phyloP scores from a whole-genome alignment of 805 yeast genomes.

The Teunomyces barrocoloradensis region DNA sequence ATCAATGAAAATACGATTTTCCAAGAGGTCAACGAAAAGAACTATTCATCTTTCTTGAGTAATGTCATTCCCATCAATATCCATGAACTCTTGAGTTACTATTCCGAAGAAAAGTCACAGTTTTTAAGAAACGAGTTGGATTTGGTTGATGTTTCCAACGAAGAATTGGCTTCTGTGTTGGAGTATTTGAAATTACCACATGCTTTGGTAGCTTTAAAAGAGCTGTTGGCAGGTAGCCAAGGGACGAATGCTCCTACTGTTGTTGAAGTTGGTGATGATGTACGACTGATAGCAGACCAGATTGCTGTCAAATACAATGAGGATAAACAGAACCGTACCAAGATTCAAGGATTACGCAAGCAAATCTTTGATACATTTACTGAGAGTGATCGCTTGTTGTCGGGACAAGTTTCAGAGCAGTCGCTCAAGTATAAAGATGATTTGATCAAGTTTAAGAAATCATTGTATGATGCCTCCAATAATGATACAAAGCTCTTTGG shows the following conservation, averaged over 20 bases:
- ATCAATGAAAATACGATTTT: slow-evolving; percentile 46
- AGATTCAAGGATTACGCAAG: slow-evolving; percentile 30
- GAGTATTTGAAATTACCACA: slow-evolving; percentile 79
- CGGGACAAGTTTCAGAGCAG: slow-evolving; percentile 9
- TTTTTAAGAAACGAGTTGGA: slow-evolving; percentile 73
- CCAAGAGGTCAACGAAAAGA: slow-evolving; percentile 37
- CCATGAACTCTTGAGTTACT: slow-evolving; percentile 81
- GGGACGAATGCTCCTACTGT: slow-evolving; percentile 15
- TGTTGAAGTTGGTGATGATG: slow-evolving; percentile 28
- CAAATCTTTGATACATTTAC: slow-evolving; percentile 35
- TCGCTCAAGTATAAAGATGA: slow-evolving; percentile 45
- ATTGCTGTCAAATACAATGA: slow-evolving; percentile 25
- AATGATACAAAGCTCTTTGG: slow-evolving; percentile 56
- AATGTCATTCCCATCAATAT: slow-evolving; percentile 82
- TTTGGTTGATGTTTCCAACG: slow-evolving; percentile 69
- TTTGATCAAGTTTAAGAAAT: slow-evolving; percentile 53
- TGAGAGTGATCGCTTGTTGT: slow-evolving; percentile 28
- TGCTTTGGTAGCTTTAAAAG: slow-evolving; percentile 54
- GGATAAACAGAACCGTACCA: slow-evolving; percentile 33
- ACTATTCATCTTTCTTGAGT: slow-evolving; percentile 58
- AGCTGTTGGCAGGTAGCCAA: slow-evolving; percentile 20
- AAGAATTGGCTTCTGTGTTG: slow-evolving; percentile 72
- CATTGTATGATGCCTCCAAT: slow-evolving; percentile 58
- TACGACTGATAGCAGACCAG: slow-evolving; percentile 17
- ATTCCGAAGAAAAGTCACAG: slow-evolving; percentile 86